Conservation (phyloP, 208 protist genomes). For the Trypanosoma brucei region DNA sequence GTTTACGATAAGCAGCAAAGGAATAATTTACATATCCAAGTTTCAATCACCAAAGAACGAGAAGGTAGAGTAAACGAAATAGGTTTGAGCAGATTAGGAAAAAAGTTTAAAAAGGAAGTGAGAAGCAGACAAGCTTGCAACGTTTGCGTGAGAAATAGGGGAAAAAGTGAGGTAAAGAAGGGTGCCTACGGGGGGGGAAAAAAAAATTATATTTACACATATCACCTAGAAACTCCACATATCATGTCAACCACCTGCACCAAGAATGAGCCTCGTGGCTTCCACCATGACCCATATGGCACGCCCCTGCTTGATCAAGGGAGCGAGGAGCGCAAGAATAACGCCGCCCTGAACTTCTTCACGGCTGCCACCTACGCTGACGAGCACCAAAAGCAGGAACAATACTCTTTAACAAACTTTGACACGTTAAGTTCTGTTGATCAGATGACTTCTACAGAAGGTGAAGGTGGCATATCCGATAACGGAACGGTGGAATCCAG, state of each 20-base stretch:
- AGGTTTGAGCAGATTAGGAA: no score
- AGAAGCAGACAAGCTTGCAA: no score
- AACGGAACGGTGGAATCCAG: constrained; percentile 14
- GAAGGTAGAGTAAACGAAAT: no score
- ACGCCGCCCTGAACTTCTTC: constrained; percentile 8
- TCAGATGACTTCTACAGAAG: constrained; percentile 10
- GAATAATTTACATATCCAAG: no score
- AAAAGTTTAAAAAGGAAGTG: no score
- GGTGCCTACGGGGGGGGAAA: no score
- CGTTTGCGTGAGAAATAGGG: no score
- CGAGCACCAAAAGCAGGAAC: not conserved
- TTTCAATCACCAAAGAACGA: no score
- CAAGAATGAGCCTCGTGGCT: not conserved
- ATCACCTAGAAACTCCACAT: not conserved
- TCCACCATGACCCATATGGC: constrained; percentile 20
- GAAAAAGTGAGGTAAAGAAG: no score
- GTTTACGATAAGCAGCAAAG: no score
- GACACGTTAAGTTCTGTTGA: constrained; percentile 1
- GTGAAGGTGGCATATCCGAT: constrained; percentile 16
- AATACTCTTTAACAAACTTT: not conserved
- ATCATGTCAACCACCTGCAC: constrained; percentile 2
- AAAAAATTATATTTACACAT: no score
- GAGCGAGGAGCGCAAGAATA: not conserved
- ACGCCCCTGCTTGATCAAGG: constrained; percentile 4
- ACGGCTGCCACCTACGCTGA: not conserved